Evolutionary conservation across 495 filamentous ascomycete genomes (phyloP).

Genomic region (Tuber umbilicatum): DNA sequence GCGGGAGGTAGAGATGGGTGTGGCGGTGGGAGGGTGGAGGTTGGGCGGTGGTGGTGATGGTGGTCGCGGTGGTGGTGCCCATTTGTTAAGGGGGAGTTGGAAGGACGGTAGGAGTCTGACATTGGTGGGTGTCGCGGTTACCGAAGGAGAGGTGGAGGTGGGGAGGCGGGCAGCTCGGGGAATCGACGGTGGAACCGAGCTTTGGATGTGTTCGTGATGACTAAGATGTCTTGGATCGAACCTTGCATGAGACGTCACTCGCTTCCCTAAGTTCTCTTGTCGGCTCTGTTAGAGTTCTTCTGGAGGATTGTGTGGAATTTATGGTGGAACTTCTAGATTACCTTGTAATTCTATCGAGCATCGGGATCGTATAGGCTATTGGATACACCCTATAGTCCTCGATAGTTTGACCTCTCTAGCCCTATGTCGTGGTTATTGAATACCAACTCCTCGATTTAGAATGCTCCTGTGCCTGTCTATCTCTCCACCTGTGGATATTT

Average conservation of each 20-base stretch:
- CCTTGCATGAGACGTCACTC: not conserved
- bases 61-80: conserved; percentile 18
- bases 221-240: not conserved
- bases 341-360: not conserved
- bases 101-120: conserved; percentile 32
- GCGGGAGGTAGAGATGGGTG: conserved; percentile 9
- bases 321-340: not conserved
- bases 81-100: conserved; percentile 23
- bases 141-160: conserved; percentile 7
- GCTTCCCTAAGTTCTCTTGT: not conserved
- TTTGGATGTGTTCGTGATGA: not conserved
- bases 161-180: not conserved
- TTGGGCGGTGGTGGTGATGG: conserved; percentile 4
- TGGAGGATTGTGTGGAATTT: not conserved
- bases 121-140: conserved; percentile 28
- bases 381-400: not conserved
- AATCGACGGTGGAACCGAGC: not conserved
- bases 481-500: not conserved
- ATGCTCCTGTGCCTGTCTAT: not conserved
- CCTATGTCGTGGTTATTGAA: not conserved
- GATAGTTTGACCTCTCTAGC: not conserved
- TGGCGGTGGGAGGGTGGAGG: conserved; percentile 18
- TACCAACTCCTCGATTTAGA: not conserved
- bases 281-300: no score
- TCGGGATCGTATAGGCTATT: not conserved